Base-by-base conservation (phyloP, 352 stramenopile species). In the Sclerospora graminicola region DNA sequence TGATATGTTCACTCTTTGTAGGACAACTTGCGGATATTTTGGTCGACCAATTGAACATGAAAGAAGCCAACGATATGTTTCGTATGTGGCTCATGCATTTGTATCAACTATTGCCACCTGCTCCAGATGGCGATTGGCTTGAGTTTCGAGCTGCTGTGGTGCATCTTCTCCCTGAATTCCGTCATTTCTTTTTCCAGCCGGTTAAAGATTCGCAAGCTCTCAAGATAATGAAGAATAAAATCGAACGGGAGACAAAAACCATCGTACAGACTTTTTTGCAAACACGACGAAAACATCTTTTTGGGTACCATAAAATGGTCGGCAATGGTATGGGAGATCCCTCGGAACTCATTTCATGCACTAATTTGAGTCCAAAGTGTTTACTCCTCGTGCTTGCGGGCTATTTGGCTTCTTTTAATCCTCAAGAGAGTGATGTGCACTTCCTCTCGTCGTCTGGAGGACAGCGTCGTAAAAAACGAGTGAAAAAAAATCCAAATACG, bases 361-460 rank as follows among this genome's bases (percentile, higher is more conserved):
- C 57, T 8, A 75, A 82, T 29, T 48, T 89, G 39, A 84, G 65
- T 26, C 63, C 60, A 9, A 82, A 74, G 41, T 84, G 79, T 16
- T 54, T 88, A 36, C 51, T 89, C 28, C 58, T 91, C 30, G 60
- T 91, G 18, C 47, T 91, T 31, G 79, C 79, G 15, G 69, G 67
- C 0, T 88, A 82, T 43, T 34, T 91, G 27, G 71, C 79, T 13
- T 89, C 76, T 8, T 91, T 91, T 48, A 91, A 84, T 38, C 75
- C 77, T 4, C 71, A 91, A 41, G 74, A 86, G 45, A 73, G 60
- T 0, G 79, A 91, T 57, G 46, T 61, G 11, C 63, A 75, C 32
- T 91, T 87, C 27, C 62, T 91, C 8, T 84, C 79, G 35, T 83
- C 69, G 13, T 71, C 72, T 9, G 60, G 60, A 3, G 68, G 68